These are phyloP conservation scores for Stemphylium lycopersici DNA, from an alignment of 2,329 filamentous ascomycete genomes.

Conservation along the genomic window DNA sequence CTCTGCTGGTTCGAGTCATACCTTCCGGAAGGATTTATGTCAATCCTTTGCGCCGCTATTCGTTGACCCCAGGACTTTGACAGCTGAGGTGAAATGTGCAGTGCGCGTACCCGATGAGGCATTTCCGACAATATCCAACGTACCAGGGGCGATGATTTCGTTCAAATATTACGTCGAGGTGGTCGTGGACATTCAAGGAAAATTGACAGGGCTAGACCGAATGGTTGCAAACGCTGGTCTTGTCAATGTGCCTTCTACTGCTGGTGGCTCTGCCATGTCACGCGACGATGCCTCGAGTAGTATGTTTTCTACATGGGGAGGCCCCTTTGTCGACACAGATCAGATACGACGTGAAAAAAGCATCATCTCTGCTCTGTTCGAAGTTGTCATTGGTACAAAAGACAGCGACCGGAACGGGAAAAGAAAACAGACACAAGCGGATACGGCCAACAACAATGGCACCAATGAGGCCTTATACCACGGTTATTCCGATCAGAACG, in stretches of 20 bases:
- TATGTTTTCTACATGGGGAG: conserved; percentile 61
- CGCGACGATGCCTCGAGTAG: conserved; percentile 50
- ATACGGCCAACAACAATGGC: conserved; percentile 16
- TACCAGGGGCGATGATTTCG: conserved; percentile 91
- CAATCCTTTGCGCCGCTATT: conserved; percentile 89
- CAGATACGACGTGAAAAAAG: conserved; percentile 86
- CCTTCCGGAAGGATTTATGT: conserved; percentile 94
- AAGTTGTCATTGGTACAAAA: conserved; percentile 83
- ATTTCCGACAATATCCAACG: conserved; percentile 88
- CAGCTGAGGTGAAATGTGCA: conserved; percentile 79
- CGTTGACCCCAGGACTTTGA: conserved; percentile 79
- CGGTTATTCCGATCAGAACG: conserved; percentile 19
- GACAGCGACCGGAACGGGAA: conserved; percentile 69
- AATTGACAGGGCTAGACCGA: conserved; percentile 75
- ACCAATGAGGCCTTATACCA: conserved; percentile 32
- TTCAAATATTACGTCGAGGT: conserved; percentile 96
- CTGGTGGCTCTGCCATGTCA: conserved; percentile 45
- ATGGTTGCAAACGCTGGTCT: conserved; percentile 63
- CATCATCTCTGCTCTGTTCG: conserved; percentile 85
- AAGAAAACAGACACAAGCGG: conserved; percentile 42
- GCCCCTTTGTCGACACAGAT: conserved; percentile 85
- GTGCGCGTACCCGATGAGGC: conserved; percentile 87
- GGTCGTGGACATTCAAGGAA: conserved; percentile 88
- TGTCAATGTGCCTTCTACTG: conserved; percentile 54
- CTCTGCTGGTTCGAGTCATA: conserved; percentile 82